These are phyloP conservation scores for Fraxinus baroniana DNA, from an alignment of 305 asterid species.

Conservation along the genomic window DNA sequence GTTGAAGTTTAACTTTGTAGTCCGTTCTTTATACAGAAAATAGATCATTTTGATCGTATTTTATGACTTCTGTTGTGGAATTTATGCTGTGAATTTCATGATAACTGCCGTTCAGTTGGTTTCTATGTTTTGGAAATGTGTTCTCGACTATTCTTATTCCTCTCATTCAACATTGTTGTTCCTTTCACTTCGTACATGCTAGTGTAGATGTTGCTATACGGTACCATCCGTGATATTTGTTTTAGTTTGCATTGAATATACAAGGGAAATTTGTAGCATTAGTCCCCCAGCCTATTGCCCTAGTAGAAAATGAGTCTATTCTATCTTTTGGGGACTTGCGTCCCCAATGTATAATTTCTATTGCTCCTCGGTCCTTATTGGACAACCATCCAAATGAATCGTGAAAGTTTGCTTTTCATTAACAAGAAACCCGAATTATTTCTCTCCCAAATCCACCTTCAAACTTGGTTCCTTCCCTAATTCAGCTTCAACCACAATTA, in stretches of 20 bases:
- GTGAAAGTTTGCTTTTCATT: background rate
- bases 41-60: conserved; percentile 23
- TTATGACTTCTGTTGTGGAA: conserved; percentile 20
- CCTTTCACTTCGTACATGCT: background rate
- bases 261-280: background rate
- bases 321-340: background rate
- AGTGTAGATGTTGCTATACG: background rate
- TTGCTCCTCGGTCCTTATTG: background rate
- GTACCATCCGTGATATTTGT: background rate
- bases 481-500: background rate
- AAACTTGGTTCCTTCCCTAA: background rate
- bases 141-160: conserved; percentile 11
- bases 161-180: conserved; percentile 14
- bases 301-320: background rate
- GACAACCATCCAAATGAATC: background rate
- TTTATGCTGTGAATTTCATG: conserved; percentile 21
- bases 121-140: conserved; percentile 19
- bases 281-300: background rate
- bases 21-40: conserved; percentile 21
- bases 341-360: background rate
- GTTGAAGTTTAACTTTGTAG: conserved; percentile 34
- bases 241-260: background rate
- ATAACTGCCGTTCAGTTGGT: conserved; percentile 19
- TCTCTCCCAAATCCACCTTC: background rate
- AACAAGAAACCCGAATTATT: background rate